A percentile compares a stretch with the other conserved stretches of the same genome.
Conservation (phyloP, 345 rosid genomes). For the Isatis tinctoria region DNA sequence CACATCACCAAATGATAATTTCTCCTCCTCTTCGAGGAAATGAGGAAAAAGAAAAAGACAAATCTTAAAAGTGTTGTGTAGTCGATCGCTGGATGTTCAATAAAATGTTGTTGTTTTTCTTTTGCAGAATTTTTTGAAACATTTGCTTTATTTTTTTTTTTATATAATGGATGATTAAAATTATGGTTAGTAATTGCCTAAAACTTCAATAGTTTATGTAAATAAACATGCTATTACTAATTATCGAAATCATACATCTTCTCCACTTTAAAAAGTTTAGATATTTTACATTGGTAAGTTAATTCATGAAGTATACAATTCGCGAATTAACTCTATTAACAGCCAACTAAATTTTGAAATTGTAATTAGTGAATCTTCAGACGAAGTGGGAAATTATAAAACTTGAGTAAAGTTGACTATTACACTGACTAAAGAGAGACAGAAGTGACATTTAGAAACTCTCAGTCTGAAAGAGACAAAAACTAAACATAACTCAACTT, state of each 20-base stretch:
- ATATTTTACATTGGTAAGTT: not conserved
- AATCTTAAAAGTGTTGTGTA: not conserved
- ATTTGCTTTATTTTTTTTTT: not conserved
- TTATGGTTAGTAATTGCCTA: not conserved
- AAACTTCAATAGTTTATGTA: not conserved
- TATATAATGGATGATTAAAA: not conserved
- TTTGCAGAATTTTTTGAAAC: not conserved
- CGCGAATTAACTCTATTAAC: not conserved
- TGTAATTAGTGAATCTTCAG: not conserved
- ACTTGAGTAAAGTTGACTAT: not conserved
- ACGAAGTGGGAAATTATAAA: too few species aligned
- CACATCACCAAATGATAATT: constrained; percentile 8
- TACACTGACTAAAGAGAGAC: not conserved
- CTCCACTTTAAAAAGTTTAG: not conserved
- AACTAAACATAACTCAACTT: constrained; percentile 2
- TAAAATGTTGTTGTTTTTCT: not conserved
- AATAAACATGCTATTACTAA: not conserved
- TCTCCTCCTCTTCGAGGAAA: constrained; percentile 10
- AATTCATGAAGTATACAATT: not conserved
- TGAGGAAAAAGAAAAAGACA: not conserved
- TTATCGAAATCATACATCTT: not conserved
- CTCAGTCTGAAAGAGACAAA: not conserved
- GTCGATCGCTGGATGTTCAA: not conserved
- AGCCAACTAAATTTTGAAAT: not conserved
- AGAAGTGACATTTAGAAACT: not conserved